A percentile compares a stretch with the other conserved stretches of the same genome.
Evolutionary conservation across 257 asterid species (phyloP).

Genomic region (Solanum rostratum): DNA sequence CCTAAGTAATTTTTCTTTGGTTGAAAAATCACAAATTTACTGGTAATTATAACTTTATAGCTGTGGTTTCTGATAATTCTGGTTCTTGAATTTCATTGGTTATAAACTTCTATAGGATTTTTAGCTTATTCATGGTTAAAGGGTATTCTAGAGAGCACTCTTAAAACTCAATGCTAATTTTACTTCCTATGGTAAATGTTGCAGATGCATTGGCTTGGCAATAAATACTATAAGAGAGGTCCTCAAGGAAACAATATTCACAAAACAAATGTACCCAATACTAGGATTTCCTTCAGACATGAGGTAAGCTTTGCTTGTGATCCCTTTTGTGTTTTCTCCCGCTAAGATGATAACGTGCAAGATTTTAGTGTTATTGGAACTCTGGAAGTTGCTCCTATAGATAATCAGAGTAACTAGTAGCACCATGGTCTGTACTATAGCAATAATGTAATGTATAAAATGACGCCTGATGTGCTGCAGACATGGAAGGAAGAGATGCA

Average conservation of each 20-base stretch:
- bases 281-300: conserved; percentile 74
- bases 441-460: neutral
- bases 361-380: neutral
- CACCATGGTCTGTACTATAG: neutral
- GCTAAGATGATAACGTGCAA: neutral
- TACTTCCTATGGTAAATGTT: conserved; percentile 1
- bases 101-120: neutral
- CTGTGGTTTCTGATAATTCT: neutral
- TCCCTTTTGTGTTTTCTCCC: neutral
- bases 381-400: neutral
- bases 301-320: conserved; percentile 36
- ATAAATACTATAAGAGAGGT: conserved; percentile 57
- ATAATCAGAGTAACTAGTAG: neutral
- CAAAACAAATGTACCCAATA: conserved; percentile 58
- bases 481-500: conserved; percentile 90
- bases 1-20: neutral
- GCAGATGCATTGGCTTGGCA: conserved; percentile 88
- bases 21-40: neutral
- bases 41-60: neutral
- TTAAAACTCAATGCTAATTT: neutral
- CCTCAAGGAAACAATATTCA: conserved; percentile 56
- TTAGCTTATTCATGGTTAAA: neutral
- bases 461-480: conserved; percentile 24
- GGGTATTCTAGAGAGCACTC: neutral
- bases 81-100: neutral